Base-by-base conservation (phyloP, 2,329 filamentous ascomycete genomes). In the Aspergillus niger region DNA sequence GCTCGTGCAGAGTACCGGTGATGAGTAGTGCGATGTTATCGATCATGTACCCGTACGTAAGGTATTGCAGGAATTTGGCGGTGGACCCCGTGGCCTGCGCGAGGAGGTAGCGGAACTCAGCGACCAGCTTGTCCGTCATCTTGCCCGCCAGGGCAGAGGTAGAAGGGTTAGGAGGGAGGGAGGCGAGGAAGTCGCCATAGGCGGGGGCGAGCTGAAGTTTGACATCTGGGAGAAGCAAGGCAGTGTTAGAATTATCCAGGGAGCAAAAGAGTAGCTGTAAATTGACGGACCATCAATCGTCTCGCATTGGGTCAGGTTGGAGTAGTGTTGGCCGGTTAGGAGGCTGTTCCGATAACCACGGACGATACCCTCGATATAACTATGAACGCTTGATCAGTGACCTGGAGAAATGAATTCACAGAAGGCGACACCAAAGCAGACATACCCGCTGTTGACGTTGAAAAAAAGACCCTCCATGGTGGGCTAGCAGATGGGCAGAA, bases 21-120 rank as follows among this genome's bases (percentile, higher is more conserved):
- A 99, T 99, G 72, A 99, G 87, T 43, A 99, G 89, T 41, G 96
- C 95, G 56, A 99, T 92, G 72, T 99, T 99, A 81, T 99, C 95
- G 79, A 99, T 99, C 95, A 99, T 99, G 84, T 99, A 99, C 64
- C 93, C 94, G 77, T 99, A 99, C 1, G 95, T 99, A 63, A 99
- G 83, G 79, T 97, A 99, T 78, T 98, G 92, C 86, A 99, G 92
- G 78, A 99, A 99, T 75, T 91, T 92, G 64, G 93, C 89, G 39
- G 97, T 87, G 1, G 92, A 91, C 15, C 95, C 95, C 2, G 91
- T 91, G 28, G 94, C 91, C 74, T 99, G 97, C 64, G 93, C 92
- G 69, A 96, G 91, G 49, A 99, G 85, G 77, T 99, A 99, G 74
- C 92, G 89, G 78, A 99, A 99, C 78, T 99, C 95, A 67, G 93